Evolutionary conservation across 2,329 filamentous ascomycete species (phyloP), one percentile per base, ranked within the genome.

Genomic region (Hymenoscyphus linearis): DNA sequence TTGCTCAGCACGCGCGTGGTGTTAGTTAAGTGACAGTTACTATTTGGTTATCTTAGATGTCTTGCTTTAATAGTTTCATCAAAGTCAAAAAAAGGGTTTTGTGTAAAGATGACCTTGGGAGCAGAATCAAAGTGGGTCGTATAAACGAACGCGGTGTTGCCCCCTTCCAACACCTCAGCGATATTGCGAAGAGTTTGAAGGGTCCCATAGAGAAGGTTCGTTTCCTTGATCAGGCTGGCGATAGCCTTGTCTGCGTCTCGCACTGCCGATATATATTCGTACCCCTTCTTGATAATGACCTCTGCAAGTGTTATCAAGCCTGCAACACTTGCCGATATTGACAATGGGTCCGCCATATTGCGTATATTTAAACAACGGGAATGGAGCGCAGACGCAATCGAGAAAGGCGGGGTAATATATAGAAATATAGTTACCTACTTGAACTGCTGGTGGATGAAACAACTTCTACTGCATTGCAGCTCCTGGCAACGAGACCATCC

Each of bases 231-330:
- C 18, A 61, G 56, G 2, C 18, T 58, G n/a, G 59, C 37, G 1
- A 61, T 27, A 26, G 18, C 54, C 25, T 52, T 52, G 6, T 52
- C 31, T 6, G 62, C 60, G 58, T 52, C 58, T 35, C 58, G 60
- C 10, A 59, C 50, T 18, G 60, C 58, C 26, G 52, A 62, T 2
- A 65, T 57, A 3, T 60, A 66, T 22, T 61, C 59, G 40, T 56
- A 62, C 16, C 62, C 55, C 4, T 55, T 37, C 2, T 52, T 50
- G 18, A 56, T 59, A 7, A 65, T 47, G 2, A 52, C 34, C 13
- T 62, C 63, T 12, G 59, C 47, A 9, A 65, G 57, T 0, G 64
- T 53, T 14, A 64, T 31, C 26, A 65, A 40, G 5, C 59, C 64
- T 22, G 60, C 60, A 25, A 63, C 37, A 1, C 60, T 60, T 3